Base-by-base conservation (phyloP, 2,329 filamentous ascomycete genomes). In the Fusarium caatingaense region DNA sequence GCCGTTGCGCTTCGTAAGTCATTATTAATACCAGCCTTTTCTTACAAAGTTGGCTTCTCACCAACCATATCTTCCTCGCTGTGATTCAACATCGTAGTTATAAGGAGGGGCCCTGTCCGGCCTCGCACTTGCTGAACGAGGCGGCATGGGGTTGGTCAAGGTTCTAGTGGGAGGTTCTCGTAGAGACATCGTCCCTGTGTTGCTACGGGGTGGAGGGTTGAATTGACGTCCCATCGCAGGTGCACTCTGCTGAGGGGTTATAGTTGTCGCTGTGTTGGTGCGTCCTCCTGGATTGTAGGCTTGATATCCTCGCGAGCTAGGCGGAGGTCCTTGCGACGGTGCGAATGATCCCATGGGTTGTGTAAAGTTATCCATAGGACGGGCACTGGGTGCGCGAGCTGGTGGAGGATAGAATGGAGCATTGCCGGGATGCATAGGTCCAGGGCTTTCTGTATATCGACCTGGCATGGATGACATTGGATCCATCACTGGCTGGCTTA, bases 81-180 rank as follows among this genome's bases (percentile, higher is more conserved):
- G 80, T 18, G 77, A 74, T 60, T 82, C 80, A 23, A 77, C 68
- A 41, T 81, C 78, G 65, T 83, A 81, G 41, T 76, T 79, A 12
- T 66, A 61, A 4, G 76, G 75, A 32, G 67, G 70, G n/a, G 68
- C 71, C 41, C 75, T 70, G 30, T 70, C 72, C 25, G 73, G 72
- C 11, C 63, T 67, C 16, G 67, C 64, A 32, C 54, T 64, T 45
- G 65, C 70, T 41, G 72, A 74, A 46, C 78, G 74, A 28, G 74
- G 71, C 16, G 79, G 78, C 56, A 80, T 71, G 6, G 82, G 82
- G 6, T 80, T 82, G 23, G 84, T 85, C 80, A 85, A 80, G 58
- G 82, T 85, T 53, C 84, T 79, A 66, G 80, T 80, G 2, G 82
- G 82, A 28, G 80, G 72, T 40, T 79, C 79, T 27, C 78, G 71